Evolutionary conservation across 2,329 filamentous ascomycete species (phyloP).

Genomic region (Cryphonectria naterciae): DNA sequence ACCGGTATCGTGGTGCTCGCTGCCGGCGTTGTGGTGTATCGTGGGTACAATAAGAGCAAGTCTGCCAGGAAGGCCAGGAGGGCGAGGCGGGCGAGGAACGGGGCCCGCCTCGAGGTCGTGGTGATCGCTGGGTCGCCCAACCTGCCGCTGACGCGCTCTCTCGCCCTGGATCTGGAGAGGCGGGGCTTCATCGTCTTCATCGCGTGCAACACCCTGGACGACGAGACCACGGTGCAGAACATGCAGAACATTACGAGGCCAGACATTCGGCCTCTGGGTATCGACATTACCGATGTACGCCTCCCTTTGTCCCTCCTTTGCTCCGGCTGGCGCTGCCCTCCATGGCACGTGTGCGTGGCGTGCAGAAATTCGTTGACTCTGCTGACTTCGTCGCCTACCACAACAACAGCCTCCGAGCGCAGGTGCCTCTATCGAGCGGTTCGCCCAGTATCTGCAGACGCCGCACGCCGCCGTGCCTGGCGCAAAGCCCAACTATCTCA

Average conservation of each 20-base stretch:
- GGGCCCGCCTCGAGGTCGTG: conserved; percentile 82
- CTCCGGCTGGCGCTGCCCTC: no score
- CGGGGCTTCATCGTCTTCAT: conserved; percentile 93
- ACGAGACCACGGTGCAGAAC: conserved; percentile 77
- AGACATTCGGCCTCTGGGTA: conserved; percentile 79
- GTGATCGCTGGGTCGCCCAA: conserved; percentile 88
- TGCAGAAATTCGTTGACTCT: neutral
- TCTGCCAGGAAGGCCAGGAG: conserved; percentile 70
- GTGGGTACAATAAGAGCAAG: conserved; percentile 53
- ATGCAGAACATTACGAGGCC: conserved; percentile 75
- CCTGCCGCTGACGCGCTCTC: conserved; percentile 79
- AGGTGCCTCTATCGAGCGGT: conserved; percentile 71
- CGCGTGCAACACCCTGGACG: conserved; percentile 81
- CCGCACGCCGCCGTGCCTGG: conserved; percentile 78
- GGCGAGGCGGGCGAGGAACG: conserved; percentile 79
- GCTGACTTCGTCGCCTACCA: neutral
- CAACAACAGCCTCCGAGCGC: conserved; percentile 65
- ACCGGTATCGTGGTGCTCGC: conserved; percentile 73
- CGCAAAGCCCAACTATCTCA: conserved; percentile 74
- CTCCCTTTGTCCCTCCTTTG: neutral
- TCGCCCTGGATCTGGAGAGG: conserved; percentile 85
- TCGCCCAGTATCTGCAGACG: conserved; percentile 70
- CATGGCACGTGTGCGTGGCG: neutral
- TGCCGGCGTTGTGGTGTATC: conserved; percentile 66
- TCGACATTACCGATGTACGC: conserved; percentile 81